Conservation (phyloP, 192 early-diverging fungal species). For the Pilaira anomala region DNA sequence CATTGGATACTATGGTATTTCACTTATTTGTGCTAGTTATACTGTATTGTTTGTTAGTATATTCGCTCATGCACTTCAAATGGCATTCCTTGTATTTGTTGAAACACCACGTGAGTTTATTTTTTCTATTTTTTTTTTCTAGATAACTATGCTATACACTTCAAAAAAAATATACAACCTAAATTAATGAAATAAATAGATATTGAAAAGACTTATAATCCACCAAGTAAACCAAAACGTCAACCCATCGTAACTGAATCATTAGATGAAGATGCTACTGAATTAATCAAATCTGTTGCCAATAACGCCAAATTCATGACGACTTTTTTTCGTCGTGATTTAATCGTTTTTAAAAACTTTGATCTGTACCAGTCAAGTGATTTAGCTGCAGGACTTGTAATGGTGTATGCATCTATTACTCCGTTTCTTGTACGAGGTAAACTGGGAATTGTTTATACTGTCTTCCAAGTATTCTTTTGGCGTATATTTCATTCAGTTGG, state of each 20-base stretch:
- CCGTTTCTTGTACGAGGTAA: constrained; percentile 47
- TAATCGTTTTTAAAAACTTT: constrained; percentile 89
- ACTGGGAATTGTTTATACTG: constrained; percentile 42
- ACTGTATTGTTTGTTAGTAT: constrained; percentile 87
- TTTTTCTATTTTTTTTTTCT: not conserved
- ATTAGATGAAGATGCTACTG: constrained; percentile 4
- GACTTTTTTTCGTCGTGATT: constrained; percentile 74
- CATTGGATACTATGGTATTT: constrained; percentile 91
- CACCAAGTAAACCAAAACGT: constrained; percentile 28
- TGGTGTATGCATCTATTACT: constrained; percentile 65
- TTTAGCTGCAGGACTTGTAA: constrained; percentile 70
- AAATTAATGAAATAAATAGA: constrained; percentile 26
- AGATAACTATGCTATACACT: not conserved
- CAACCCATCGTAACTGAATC: not conserved
- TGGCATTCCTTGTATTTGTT: constrained; percentile 85
- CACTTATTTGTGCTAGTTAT: constrained; percentile 87
- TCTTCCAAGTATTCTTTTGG: constrained; percentile 82
- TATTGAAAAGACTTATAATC: constrained; percentile 60
- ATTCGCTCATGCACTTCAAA: constrained; percentile 82
- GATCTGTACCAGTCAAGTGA: constrained; percentile 83
- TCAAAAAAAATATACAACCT: not conserved
- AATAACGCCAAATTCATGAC: constrained; percentile 50
- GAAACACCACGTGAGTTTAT: constrained; percentile 89
- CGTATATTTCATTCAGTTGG: constrained; percentile 76
- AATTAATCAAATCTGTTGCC: constrained; percentile 17